Conservation (phyloP, 2,329 filamentous ascomycete genomes). For the Triangularia verruculosa region DNA sequence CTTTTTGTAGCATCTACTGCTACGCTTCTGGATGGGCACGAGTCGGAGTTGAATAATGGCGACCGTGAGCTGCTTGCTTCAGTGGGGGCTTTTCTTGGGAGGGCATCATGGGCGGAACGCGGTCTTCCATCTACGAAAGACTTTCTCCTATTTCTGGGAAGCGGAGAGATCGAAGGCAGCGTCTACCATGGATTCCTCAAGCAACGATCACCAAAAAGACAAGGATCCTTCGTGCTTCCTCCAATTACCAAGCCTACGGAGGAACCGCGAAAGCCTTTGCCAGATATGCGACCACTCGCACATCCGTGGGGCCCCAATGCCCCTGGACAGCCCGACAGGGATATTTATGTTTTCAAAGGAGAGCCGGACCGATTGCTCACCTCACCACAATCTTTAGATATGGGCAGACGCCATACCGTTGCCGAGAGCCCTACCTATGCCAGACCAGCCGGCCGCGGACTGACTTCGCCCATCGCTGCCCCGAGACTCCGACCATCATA, state of each 20-base stretch:
- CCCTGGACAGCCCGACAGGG: slow-evolving; percentile 29
- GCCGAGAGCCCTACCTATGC: slow-evolving; percentile 44
- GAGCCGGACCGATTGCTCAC: slow-evolving; percentile 31
- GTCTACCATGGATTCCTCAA: slow-evolving; percentile 43
- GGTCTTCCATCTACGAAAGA: slow-evolving; percentile 47
- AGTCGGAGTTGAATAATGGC: slow-evolving; percentile 41
- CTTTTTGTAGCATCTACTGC: slow-evolving; percentile 45
- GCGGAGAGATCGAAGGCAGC: slow-evolving; percentile 38
- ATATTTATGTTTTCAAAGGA: slow-evolving; percentile 30
- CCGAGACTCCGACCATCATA: slow-evolving; percentile 42
- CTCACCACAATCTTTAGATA: slow-evolving; percentile 34
- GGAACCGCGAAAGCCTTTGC: slow-evolving; percentile 38
- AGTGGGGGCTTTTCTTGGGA: slow-evolving; percentile 45
- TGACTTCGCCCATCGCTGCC: slow-evolving; percentile 43
- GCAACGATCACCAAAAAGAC: slow-evolving; percentile 36
- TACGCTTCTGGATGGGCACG: slow-evolving; percentile 44
- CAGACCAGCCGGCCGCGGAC: slow-evolving; percentile 37
- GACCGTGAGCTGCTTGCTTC: slow-evolving; percentile 45
- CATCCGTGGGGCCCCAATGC: slow-evolving; percentile 37
- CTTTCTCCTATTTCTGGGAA: slow-evolving; percentile 50
- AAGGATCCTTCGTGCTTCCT: slow-evolving; percentile 34
- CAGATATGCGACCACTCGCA: slow-evolving; percentile 38
- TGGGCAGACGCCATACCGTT: slow-evolving; percentile 45
- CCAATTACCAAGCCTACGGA: slow-evolving; percentile 33
- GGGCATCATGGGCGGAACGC: slow-evolving; percentile 45